Evolutionary conservation across 2,329 filamentous ascomycete species (phyloP).

Genomic region (Exophiala viscosa): DNA sequence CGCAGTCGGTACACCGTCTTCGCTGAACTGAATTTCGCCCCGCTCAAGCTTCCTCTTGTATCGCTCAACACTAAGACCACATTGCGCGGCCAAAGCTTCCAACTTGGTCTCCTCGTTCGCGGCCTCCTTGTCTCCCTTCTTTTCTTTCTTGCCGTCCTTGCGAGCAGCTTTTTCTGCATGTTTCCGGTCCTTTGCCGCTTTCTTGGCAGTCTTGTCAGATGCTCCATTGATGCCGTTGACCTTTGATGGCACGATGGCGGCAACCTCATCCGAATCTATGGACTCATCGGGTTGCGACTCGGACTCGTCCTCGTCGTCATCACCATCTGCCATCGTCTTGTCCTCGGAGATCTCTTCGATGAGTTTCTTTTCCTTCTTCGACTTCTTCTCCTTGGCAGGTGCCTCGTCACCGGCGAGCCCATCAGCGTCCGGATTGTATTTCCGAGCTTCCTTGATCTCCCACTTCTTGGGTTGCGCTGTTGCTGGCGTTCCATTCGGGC

Average conservation of each 20-base stretch:
- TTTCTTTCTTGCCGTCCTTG: conserved; percentile 33
- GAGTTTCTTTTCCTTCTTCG: conserved; percentile 45
- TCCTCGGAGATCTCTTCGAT: conserved; percentile 41
- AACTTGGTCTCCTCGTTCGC: conserved; percentile 42
- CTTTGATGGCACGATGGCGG: conserved; percentile 29
- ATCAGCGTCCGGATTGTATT: conserved; percentile 94
- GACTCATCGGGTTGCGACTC: conserved; percentile 42
- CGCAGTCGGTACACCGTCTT: conserved; percentile 63
- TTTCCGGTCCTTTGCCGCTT: conserved; percentile 42
- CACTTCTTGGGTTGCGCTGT: conserved; percentile 66
- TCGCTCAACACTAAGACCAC: conserved; percentile 68
- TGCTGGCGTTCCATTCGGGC: conserved; percentile 64
- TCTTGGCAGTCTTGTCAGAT: conserved; percentile 25
- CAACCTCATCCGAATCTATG: conserved; percentile 39
- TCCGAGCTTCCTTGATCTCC: conserved; percentile 85
- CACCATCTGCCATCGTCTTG: conserved; percentile 39
- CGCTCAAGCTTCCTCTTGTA: conserved; percentile 75
- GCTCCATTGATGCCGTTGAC: conserved; percentile 26
- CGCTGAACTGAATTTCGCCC: conserved; percentile 66
- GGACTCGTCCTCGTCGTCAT: conserved; percentile 40
- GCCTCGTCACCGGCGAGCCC: conserved; percentile 69
- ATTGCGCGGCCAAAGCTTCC: conserved; percentile 60
- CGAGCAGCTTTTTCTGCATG: conserved; percentile 28
- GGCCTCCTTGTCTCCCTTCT: conserved; percentile 37
- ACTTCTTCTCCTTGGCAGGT: conserved; percentile 42